Evolutionary conservation across 768 basidiomycete genomes (phyloP).

Genomic region (Tremella yokohamensis): DNA sequence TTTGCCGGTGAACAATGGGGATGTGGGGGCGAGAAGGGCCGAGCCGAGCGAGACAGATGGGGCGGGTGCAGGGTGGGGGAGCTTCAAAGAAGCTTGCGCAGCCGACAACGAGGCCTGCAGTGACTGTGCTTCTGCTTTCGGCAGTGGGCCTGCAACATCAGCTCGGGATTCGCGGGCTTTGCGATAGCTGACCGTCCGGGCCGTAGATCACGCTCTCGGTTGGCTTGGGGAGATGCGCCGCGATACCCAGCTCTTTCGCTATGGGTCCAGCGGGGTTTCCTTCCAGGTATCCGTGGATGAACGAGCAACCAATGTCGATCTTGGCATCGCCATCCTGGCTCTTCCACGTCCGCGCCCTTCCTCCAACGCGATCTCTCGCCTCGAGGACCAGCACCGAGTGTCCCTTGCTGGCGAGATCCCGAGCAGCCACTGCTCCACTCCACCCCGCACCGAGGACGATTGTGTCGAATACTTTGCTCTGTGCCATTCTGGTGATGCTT

Average conservation of each 20-base stretch:
- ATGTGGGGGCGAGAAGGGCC: slow-evolving; percentile 29
- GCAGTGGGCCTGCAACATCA: slow-evolving; percentile 25
- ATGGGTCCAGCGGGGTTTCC: slow-evolving; percentile 42
- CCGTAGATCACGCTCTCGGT: slow-evolving; percentile 40
- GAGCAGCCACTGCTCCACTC: slow-evolving; percentile 41
- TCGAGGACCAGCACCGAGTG: slow-evolving; percentile 44
- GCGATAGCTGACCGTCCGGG: slow-evolving; percentile 28
- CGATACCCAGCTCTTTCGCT: slow-evolving; percentile 39
- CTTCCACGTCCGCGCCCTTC: slow-evolving; percentile 41
- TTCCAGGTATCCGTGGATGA: slow-evolving; percentile 49
- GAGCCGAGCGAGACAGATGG: slow-evolving; percentile 39
- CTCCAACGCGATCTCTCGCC: slow-evolving; percentile 45
- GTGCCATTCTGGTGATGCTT: too few species aligned
- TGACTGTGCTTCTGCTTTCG: slow-evolving; percentile 19
- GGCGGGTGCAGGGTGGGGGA: slow-evolving; percentile 34
- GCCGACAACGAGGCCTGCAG: slow-evolving; percentile 36
- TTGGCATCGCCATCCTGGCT: slow-evolving; percentile 26
- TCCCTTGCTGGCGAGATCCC: slow-evolving; percentile 31
- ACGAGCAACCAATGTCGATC: slow-evolving; percentile 48
- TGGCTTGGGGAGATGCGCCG: slow-evolving; percentile 40
- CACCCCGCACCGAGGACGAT: slow-evolving; percentile 49
- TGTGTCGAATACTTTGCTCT: slow-evolving; percentile 27
- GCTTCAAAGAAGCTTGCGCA: slow-evolving; percentile 37
- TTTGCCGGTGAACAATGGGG: slow-evolving; percentile 33
- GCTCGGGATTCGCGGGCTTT: not conserved